Base-by-base conservation (phyloP, 768 basidiomycete genomes). In the Suillus cothurnatus region DNA sequence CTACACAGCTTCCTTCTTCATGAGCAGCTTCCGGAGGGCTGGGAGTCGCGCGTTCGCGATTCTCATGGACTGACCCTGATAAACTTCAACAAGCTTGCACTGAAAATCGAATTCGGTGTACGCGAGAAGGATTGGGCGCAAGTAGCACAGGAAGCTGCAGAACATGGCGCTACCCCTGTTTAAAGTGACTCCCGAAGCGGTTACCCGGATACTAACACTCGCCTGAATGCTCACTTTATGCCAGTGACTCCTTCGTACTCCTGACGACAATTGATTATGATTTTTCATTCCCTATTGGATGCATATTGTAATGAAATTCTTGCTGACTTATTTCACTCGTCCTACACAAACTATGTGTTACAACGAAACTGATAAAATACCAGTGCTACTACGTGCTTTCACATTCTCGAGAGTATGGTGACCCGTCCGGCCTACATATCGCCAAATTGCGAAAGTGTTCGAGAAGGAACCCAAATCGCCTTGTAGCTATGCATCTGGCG, bases 41-140 rank as follows among this genome's bases (percentile, higher is more conserved):
- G 52, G 52, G 52, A 53, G 28, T 53, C 52, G 19, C 52, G 31
- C 28, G 52, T 53, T 9, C 52, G 52, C 2, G 28, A 53, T 31
- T 19, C 52, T 19, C 17, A 17, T 4, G 52, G 52, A 31, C 52
- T 53, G 28, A 53, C 52, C 4, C 9, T 53, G 28, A 19, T 53
- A 53, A 31, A 53, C 19, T 53, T 53, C 28, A 53, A 53, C 28
- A 53, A 53, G 52, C 52, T 53, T 19, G 52, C 52, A 28, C 17
- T 53, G 28, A 19, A 4, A 32, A 53, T 53, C 4, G 52, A 53
- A 9, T 19, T 2, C 19, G 52, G 52, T 9, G 52, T 53, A 31
- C 52, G 28, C 28, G 52, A 53, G 52, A 53, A 53, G 52, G 52
- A 53, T 19, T 53, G 52, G 52, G 19, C 17, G 52, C 52, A 53